A percentile compares a stretch with the other conserved stretches of the same genome.
Evolutionary conservation across 768 basidiomycete genomes (phyloP).

Genomic region (Collybia mongolica): DNA sequence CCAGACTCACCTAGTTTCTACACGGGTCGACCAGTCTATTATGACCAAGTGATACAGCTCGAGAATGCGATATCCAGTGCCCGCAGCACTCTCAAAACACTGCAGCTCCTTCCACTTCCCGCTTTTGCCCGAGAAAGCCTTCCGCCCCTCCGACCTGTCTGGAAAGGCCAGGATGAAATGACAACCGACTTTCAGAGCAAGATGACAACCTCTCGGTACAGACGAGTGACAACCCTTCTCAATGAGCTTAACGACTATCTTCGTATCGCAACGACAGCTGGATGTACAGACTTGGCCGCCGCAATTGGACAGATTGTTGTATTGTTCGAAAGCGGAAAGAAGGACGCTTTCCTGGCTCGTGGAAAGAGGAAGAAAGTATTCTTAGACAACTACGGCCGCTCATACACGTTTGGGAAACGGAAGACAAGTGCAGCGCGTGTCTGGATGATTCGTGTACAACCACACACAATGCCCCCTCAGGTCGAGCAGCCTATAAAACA

Average conservation of each 20-base stretch:
- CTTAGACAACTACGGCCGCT: conserved; percentile 77
- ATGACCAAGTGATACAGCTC: conserved; percentile 67
- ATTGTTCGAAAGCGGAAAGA: conserved; percentile 66
- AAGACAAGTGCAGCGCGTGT: conserved; percentile 91
- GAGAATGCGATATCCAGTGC: conserved; percentile 60
- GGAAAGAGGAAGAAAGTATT: conserved; percentile 54
- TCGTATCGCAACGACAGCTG: conserved; percentile 58
- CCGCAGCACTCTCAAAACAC: conserved; percentile 55
- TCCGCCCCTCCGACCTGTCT: conserved; percentile 58
- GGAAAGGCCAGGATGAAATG: conserved; percentile 68
- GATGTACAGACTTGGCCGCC: conserved; percentile 51
- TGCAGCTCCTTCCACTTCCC: conserved; percentile 80
- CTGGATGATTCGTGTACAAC: conserved; percentile 78
- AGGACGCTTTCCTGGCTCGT: conserved; percentile 44
- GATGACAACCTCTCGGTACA: conserved; percentile 71
- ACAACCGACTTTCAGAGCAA: conserved; percentile 50
- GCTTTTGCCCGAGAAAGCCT: conserved; percentile 59
- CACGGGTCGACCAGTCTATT: conserved; percentile 74
- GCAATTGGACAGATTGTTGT: conserved; percentile 51
- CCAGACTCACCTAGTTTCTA: conserved; percentile 82
- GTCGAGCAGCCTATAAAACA: conserved; percentile 24
- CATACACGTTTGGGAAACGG: conserved; percentile 82
- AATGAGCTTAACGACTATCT: conserved; percentile 64
- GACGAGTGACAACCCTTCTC: conserved; percentile 58
- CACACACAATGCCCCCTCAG: conserved; percentile 8